Base-by-base conservation (phyloP, 805 yeast genomes). In the Ogataea paraovalis region DNA sequence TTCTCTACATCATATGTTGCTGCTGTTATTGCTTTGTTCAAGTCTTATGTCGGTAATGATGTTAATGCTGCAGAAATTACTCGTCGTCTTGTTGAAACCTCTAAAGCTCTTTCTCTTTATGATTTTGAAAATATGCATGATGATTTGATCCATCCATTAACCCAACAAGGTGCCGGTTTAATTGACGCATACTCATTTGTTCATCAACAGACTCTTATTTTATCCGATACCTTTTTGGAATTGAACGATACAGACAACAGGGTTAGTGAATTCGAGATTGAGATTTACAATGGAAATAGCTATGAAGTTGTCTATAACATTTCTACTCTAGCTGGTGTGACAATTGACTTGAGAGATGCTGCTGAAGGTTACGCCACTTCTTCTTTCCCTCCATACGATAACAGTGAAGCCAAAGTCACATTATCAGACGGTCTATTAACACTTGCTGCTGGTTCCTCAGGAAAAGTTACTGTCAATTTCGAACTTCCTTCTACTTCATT, bases 121-220 rank as follows among this genome's bases (percentile, higher is more conserved):
- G 28, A 25, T 25, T 10, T 25, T 25, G 28, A 25, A 25, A 6
- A 25, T 6, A 25, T 10, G 9, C 10, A 25, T 10, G 28, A 25
- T 10, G 28, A 25, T 25, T 7, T 25, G 14, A 18, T 18, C 16
- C 52, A 48, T 45, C 58, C 58, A n/a, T 34, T 54, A 7, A 46
- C 25, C 43, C 58, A 54, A 30, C 58, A 54, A 39, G 58, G 58
- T 20, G 47, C 56, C 7, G 58, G 58, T 28, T 36, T 54, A 16
- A 43, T 54, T 16, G 40, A 54, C 43, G 58, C 58, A 21, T 42
- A 45, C n/a, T 33, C 27, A 7, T 36, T 54, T 32, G 39, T 54
- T 33, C 52, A 54, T 19, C 42, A 47, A 14, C 39, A 52, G 13
- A 51, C 58, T 4, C 37, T 36, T 4, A 10, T 51, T 8, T 13